Base-by-base conservation (phyloP, 345 rosid genomes). In the Durio zibethinus region DNA sequence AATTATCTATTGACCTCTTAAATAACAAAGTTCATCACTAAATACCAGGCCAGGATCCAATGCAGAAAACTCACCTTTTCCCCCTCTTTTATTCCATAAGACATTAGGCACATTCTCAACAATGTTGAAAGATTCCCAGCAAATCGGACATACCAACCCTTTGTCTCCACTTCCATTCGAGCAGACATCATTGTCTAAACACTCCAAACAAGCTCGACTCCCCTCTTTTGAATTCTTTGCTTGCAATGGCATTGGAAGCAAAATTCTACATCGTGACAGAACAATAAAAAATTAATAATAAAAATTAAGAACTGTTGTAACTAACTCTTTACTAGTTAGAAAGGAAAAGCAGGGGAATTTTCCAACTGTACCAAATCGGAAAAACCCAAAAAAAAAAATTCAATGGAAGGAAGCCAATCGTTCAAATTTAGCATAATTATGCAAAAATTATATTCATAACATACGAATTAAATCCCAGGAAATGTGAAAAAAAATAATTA, bases 41-140 rank as follows among this genome's bases (percentile, higher is more conserved):
- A 42, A 42, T 42, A 42, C 47, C 47, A 42, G 47, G 47, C 47
- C 12, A 42, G 47, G 47, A 42, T 42, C 47, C 12, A 42, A 42
- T 38, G 47, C 47, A 42, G 47, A 42, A 42, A 42, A 38, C 40
- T 38, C 40, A 5, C 40, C 0, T 5, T 7, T 7, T 0, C 40
- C 40, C 40, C 35, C 4, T 33, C 4, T 33, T n/a, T n/a, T n/a
- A n/a, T n/a, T 35, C 92, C 90, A 90, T 53, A 89, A 78, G 69
- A 89, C 92, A 77, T 83, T 85, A 4, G 94, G 92, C 81, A 90
- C 91, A 64, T 90, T 90, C 80, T 90, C 94, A 7, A 90, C 92
- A 47, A 90, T 86, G 79, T 90, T 89, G 84, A 90, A 90, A 27
- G 89, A 89, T 78, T 90, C 94, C 81, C 87, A 89, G 79, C 94